Evolutionary conservation across 2,329 filamentous ascomycete genomes (phyloP).

Genomic region (Pezicula neosporulosa): DNA sequence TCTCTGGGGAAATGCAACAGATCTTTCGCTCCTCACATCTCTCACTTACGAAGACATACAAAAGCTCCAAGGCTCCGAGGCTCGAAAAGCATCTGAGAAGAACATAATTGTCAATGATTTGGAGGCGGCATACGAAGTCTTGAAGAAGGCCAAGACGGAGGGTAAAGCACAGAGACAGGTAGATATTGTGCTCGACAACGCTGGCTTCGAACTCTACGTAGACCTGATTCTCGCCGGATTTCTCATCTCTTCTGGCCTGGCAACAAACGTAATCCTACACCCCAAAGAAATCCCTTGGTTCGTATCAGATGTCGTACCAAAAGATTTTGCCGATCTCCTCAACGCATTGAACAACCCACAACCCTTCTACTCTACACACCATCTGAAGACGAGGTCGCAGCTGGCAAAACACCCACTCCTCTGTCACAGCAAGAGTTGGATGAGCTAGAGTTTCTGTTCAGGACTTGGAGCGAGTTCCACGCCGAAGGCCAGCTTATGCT

Average conservation of each 20-base stretch:
- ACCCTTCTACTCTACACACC: constrained; percentile 71
- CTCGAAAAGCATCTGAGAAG: constrained; percentile 80
- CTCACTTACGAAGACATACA: constrained; percentile 95
- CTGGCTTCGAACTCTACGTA: constrained; percentile 95
- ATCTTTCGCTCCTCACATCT: constrained; percentile 85
- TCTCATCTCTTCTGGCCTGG: constrained; percentile 77
- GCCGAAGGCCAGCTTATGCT: constrained; percentile 80
- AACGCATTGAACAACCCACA: constrained; percentile 75
- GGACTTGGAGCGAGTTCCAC: constrained; percentile 77
- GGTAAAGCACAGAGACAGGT: constrained; percentile 70
- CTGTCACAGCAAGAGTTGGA: constrained; percentile 65
- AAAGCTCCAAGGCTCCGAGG: constrained; percentile 86
- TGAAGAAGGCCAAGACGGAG: constrained; percentile 61
- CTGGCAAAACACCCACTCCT: constrained; percentile 53
- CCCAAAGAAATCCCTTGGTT: constrained; percentile 98
- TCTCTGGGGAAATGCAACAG: constrained; percentile 95
- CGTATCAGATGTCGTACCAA: constrained; percentile 88
- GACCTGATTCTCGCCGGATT: constrained; percentile 92
- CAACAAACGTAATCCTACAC: constrained; percentile 83
- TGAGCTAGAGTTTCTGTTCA: constrained; percentile 73
- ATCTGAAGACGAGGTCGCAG: constrained; percentile 61
- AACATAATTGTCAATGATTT: constrained; percentile 93
- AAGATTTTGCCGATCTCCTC: constrained; percentile 81
- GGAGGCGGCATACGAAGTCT: constrained; percentile 62
- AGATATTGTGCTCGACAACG: constrained; percentile 95